phyloP scores from a whole-genome alignment of 352 stramenopile species.

The Pythium periplocum region DNA sequence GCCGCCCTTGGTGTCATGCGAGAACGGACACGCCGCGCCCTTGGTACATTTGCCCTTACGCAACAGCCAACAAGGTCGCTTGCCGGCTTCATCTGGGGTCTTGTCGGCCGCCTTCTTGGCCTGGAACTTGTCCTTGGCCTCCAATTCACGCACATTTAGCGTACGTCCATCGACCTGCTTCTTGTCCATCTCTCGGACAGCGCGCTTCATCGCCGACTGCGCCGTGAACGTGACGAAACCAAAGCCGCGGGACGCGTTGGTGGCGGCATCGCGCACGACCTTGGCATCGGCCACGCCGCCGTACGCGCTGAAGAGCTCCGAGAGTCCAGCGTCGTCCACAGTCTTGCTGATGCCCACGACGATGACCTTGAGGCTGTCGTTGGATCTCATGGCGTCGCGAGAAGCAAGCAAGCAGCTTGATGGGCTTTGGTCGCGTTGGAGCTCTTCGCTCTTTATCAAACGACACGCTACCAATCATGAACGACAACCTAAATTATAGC shows the following conservation, averaged over 20 bases:
- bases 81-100: slow-evolving; percentile 22
- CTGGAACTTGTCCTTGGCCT: slow-evolving; percentile 70
- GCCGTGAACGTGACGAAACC: slow-evolving; percentile 82
- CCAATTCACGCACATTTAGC: slow-evolving; percentile 68
- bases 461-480: slow-evolving; percentile 24
- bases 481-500: too few relatives aligned
- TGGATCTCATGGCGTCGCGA: slow-evolving; percentile 41
- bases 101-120: slow-evolving; percentile 31
- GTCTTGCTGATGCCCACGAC: slow-evolving; percentile 75
- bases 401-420: background rate
- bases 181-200: slow-evolving; percentile 74
- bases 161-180: slow-evolving; percentile 63
- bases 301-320: slow-evolving; percentile 70
- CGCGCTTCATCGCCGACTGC: slow-evolving; percentile 57
- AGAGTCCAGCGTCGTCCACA: slow-evolving; percentile 57
- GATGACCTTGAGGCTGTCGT: slow-evolving; percentile 85
- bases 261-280: slow-evolving; percentile 56
- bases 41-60: slow-evolving; percentile 79
- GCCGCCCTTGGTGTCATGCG: slow-evolving; percentile 63
- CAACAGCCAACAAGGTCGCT: slow-evolving; percentile 63
- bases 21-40: slow-evolving; percentile 63
- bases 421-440: background rate
- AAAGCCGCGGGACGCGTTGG: slow-evolving; percentile 65
- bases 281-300: slow-evolving; percentile 69
- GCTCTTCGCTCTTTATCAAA: slow-evolving; percentile 5